Base-by-base conservation (phyloP, 257 asterid species). In the Cinchona pubescens region DNA sequence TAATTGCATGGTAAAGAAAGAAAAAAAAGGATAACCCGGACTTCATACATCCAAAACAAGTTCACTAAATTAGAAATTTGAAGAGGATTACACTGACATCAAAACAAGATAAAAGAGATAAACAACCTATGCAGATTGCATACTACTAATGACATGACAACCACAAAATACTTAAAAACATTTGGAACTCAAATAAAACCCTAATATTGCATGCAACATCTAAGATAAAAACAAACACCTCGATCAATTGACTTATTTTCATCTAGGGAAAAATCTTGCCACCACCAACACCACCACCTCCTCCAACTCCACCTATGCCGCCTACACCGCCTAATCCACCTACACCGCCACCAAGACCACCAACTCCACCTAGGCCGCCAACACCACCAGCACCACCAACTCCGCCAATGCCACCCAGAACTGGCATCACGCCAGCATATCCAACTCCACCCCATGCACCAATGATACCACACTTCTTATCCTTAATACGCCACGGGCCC, bases 401-500 rank as follows among this genome's bases (percentile, higher is more conserved):
- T n/a, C 86, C 85, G 5, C 82, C 82, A 16, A 78, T 34, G 6
- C 83, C 82, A 64, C 80, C 85, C 9, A 90, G 34, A 71, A 61
- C 58, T 38, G 92, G 92, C 55, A 87, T 40, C 67, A 87, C 81
- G 23, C 92, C 92, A 6, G 80, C 88, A 16, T 62, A 80, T 56
- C 96, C 92, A 12, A 88, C 78, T 27, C 89, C 89, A 30, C 76
- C 75, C 45, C 81, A 84, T 65, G 86, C 73, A 27, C 95, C 97
- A 3, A 86, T 16, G 19, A 94, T 94, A 3, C 92, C 92, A 48
- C 80, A 86, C 78, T 91, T 91, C 87, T 88, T 70, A 60, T 89
- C 97, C 51, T 40, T 81, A 0, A 84, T n/a, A n/a, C n/a, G n/a
- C n/a, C 77, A 1, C 81, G 86, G 40, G 40, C 76, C 4, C 78